Evolutionary conservation across 148 eudicot genomes (phyloP), one percentile per base, ranked within the genome.

Genomic region (Camellia japonica): DNA sequence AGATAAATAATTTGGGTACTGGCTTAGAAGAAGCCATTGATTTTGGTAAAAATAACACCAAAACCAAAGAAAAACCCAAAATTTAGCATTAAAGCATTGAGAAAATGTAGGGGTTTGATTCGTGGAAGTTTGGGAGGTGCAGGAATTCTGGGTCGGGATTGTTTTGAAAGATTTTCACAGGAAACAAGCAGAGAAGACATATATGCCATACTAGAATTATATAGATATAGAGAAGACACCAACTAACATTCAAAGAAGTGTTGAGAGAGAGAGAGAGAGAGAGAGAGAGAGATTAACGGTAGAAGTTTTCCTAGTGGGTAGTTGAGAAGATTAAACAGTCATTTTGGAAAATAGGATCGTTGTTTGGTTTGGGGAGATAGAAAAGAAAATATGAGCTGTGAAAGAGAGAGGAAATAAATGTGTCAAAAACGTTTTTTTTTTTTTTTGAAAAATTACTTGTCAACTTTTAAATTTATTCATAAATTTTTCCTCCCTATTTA

Each of bases 21-120:
- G 66, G 66, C 69, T 20, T 75, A 6, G 68, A 51, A 6, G 41
- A 51, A 6, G 41, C 78, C 78, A 75, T 75, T 75, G 68, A 15
- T 46, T 20, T 75, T 75, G 66, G 77, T 8, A n/a, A 23, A 20
- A 18, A 51, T 1, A 54, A 14, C 38, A 51, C 61, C 11, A 23
- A 51, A 54, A 13, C 60, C 61, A 43, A n/a, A 60, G 3, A 59
- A 59, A 43, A 16, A 8, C 16, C 54, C 41, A 44, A 51, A 18
- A 43, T 43, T 59, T 60, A 60, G 68, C 54, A 44, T 20, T 4
- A 13, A 13, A 75, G 51, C 68, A n/a, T 20, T 19, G 54, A 18
- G 44, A 43, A 67, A 75, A 59, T 59, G 41, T 55, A 30, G 63
- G 62, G 46, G 54, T 73, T 54, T 14, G 76, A 54, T 73, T 73